Evolutionary conservation across 1,139 yeast genomes (phyloP).

Genomic region (Kluyveromyces sp.): DNA sequence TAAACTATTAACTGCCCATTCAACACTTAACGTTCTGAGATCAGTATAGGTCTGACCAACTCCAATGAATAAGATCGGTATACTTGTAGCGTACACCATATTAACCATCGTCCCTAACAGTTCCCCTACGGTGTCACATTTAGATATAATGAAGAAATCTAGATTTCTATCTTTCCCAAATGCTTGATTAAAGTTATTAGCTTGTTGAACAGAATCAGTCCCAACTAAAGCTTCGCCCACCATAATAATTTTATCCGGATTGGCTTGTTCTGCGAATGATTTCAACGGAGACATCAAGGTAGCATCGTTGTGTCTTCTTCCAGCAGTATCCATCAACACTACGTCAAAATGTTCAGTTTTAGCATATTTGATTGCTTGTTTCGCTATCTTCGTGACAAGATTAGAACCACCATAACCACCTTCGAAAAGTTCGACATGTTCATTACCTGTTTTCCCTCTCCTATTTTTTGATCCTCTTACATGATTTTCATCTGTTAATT

Average conservation of each 20-base stretch:
- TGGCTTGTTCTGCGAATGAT: constrained; percentile 90
- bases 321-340: constrained; percentile 93
- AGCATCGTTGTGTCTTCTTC: constrained; percentile 92
- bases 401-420: constrained; percentile 97
- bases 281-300: constrained; percentile 93
- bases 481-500: constrained; percentile 41
- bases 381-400: constrained; percentile 88
- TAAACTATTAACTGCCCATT: constrained; percentile 83
- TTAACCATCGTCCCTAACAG: constrained; percentile 95
- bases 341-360: constrained; percentile 64
- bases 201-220: constrained; percentile 94
- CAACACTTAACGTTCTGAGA: constrained; percentile 83
- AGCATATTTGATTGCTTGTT: constrained; percentile 78
- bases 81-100: constrained; percentile 94
- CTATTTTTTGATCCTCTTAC: constrained; percentile 28
- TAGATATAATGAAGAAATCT: constrained; percentile 88
- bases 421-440: constrained; percentile 74
- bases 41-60: constrained; percentile 97
- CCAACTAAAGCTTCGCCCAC: constrained; percentile 98
- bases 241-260: constrained; percentile 95
- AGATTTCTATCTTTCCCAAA: constrained; percentile 77
- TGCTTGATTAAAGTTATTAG: constrained; percentile 84
- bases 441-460: constrained; percentile 34
- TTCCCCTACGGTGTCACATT: constrained; percentile 97
- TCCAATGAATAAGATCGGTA: constrained; percentile 91